Evolutionary conservation across 345 rosid genomes (phyloP).

Genomic region (Clausena lansium): DNA sequence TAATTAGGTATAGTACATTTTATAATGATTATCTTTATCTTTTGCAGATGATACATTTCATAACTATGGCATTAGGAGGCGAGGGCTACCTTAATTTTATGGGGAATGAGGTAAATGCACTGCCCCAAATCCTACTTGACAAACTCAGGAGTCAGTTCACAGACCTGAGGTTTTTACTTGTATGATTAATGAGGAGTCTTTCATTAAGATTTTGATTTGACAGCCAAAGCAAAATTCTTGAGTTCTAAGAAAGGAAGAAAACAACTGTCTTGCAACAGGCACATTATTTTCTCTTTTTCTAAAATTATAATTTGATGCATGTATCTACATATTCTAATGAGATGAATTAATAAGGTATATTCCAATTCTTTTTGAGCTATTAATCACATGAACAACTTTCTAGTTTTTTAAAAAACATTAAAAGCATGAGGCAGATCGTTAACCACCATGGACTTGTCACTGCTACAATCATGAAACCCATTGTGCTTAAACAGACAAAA

Average conservation of each 20-base stretch:
- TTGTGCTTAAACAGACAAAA: not conserved
- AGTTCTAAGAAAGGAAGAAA: not conserved
- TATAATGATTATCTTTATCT: not conserved
- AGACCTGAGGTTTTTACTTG: not conserved
- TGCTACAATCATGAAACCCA: not conserved
- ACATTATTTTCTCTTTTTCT: not conserved
- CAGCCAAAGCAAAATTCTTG: not conserved
- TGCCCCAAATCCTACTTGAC: not conserved
- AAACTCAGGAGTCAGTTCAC: not conserved
- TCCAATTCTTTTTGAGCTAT: not conserved
- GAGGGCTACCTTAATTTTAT: slow-evolving; percentile 84
- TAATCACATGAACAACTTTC: not conserved
- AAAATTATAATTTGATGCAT: not conserved
- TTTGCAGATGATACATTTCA: slow-evolving; percentile 72
- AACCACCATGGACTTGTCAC: not conserved
- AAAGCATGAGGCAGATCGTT: not conserved
- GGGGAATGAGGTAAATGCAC: slow-evolving; percentile 71
- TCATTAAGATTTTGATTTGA: not conserved
- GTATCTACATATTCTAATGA: not conserved
- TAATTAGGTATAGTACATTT: too few relatives aligned
- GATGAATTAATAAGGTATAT: not conserved
- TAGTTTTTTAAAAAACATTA: not conserved
- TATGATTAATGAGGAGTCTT: not conserved
- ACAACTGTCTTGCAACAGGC: not conserved
- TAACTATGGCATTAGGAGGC: slow-evolving; percentile 80